Base-by-base conservation (phyloP, 495 filamentous ascomycete species). In the Mycothermus thermophilus region DNA sequence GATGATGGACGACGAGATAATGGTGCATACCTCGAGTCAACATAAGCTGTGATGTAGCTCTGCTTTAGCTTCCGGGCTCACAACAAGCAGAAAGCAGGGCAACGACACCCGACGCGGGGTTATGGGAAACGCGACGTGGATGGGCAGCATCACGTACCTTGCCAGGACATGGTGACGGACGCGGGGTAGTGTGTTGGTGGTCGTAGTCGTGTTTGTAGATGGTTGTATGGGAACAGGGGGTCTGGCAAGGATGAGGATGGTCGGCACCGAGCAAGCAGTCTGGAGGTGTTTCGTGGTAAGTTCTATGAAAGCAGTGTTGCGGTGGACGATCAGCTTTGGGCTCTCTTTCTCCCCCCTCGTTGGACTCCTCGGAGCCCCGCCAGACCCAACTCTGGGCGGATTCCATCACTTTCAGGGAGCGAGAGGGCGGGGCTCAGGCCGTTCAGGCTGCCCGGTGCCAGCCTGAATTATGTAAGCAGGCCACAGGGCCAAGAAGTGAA, bases 151-250 rank as follows among this genome's bases (percentile, higher is more conserved):
- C 29, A 44, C 57, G 46, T 51, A 71, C 67, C 57, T 68, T 71
- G 67, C 67, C 67, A 71, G 54, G 70, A 73, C 70, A 74, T 74
- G 52, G 41, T 67, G 62, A 25, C 22, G n/a, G n/a, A n/a, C n/a
- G n/a, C n/a, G 41, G 38, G 25, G 37, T 7, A 21, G 32, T 27
- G 31, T 37, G 15, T 37, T 22, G 7, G 34, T 25, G 35, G 35
- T 12, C n/a, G n/a, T n/a, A n/a, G n/a, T n/a, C n/a, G n/a, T n/a
- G n/a, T n/a, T n/a, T n/a, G n/a, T n/a, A n/a, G n/a, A n/a, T n/a
- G n/a, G n/a, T n/a, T n/a, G 16, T 29, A 22, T 27, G 8, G 14
- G 35, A 30, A 30, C n/a, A 20, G 27, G 19, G 27, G 35, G 22
- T 29, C 19, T 34, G 13, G 26, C 26, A 27, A 20, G 12, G 37